phyloP scores from a whole-genome alignment of 2,329 filamentous ascomycete genomes.

The Phialophora chinensis region DNA sequence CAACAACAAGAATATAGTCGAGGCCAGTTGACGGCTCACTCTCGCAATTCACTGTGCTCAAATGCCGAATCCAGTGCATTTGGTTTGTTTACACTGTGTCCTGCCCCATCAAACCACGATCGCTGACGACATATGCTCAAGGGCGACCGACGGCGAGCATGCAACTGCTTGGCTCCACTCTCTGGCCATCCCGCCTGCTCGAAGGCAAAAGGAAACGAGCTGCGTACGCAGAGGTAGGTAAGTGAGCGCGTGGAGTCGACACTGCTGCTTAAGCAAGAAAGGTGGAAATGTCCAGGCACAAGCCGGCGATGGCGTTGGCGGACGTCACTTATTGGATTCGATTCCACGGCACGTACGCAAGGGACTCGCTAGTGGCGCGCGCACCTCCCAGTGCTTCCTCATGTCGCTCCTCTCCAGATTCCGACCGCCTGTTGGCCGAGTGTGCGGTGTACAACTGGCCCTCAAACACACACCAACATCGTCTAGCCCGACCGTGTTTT shows the following conservation, averaged over 20 bases:
- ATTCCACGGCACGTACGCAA: neutral
- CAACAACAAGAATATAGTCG: neutral
- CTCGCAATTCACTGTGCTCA: no score
- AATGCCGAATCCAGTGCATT: neutral
- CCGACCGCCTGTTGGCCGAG: neutral
- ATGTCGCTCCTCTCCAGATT: neutral
- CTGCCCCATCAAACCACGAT: neutral
- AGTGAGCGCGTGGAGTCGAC: neutral
- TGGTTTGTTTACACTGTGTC: neutral
- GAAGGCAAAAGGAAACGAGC: neutral
- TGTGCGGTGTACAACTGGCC: neutral
- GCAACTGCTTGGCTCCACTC: neutral
- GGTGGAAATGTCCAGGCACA: neutral
- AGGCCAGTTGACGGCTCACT: neutral
- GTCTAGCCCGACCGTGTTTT: neutral
- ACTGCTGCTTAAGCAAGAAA: neutral
- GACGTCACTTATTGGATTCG: neutral
- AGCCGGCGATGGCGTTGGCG: neutral
- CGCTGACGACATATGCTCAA: neutral
- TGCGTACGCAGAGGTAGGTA: neutral
- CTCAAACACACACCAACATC: neutral
- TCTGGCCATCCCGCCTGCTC: neutral
- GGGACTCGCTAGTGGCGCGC: neutral
- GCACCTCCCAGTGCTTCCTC: no score
- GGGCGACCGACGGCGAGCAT: neutral